Conservation (phyloP, 2,329 filamentous ascomycete species). For the Triangularia setosa region DNA sequence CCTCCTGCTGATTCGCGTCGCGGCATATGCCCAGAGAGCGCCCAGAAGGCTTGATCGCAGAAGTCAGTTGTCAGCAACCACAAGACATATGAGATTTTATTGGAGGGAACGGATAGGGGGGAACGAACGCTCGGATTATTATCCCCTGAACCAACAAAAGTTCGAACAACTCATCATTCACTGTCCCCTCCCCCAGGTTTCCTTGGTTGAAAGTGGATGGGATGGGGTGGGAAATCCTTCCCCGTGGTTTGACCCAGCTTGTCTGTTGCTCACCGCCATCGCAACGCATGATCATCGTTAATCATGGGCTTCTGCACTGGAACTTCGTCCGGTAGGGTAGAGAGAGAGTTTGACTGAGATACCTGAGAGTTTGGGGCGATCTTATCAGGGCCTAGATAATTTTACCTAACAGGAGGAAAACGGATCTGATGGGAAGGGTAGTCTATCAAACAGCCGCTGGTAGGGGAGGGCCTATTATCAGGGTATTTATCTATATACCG, state of each 20-base stretch:
- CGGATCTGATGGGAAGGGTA: background rate
- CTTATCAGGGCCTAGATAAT: background rate
- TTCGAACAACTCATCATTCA: background rate
- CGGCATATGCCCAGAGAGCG: slow-evolving; percentile 7
- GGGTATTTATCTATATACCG: background rate
- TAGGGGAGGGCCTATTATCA: background rate
- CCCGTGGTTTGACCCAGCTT: background rate
- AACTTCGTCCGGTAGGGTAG: background rate
- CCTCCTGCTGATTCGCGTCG: slow-evolving; percentile 6
- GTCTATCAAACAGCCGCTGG: background rate
- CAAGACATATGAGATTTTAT: background rate
- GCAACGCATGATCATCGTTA: background rate
- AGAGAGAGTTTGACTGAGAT: background rate
- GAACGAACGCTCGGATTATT: background rate
- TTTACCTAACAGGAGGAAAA: too few relatives aligned
- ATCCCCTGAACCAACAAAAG: background rate
- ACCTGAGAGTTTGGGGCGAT: background rate
- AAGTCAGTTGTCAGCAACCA: background rate
- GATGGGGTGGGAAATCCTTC: background rate
- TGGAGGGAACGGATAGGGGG: background rate
- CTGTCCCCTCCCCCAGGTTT: background rate
- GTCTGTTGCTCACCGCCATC: background rate
- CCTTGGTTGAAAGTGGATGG: background rate
- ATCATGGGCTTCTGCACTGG: background rate
- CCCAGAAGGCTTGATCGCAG: slow-evolving; percentile 17